Percentiles rank a stretch among this genome's conserved stretches.
These are phyloP conservation scores for Talaromyces amestolkiae DNA, from an alignment of 2,329 filamentous ascomycete species.

Conservation along the genomic window DNA sequence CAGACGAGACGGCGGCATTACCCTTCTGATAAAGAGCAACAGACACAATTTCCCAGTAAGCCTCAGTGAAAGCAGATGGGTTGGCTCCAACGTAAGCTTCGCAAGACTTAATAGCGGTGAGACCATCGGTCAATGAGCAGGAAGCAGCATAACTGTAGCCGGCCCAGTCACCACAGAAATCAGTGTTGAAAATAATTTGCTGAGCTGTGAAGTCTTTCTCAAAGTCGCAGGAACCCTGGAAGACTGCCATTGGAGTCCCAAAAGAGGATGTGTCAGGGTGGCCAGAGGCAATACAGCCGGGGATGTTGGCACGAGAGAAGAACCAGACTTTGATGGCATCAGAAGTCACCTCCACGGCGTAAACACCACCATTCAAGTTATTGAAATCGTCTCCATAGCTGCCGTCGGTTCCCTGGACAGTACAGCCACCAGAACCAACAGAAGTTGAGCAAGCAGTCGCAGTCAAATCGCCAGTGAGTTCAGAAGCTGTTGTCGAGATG, in stretches of 20 bases:
- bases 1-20: slow-evolving; percentile 3
- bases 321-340: slow-evolving; percentile 53
- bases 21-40: slow-evolving; percentile 61
- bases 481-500: slow-evolving; percentile 37
- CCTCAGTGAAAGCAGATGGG: slow-evolving; percentile 65
- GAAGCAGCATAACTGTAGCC: slow-evolving; percentile 49
- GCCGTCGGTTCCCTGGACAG: slow-evolving; percentile 38
- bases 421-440: slow-evolving; percentile 39
- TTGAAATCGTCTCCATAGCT: slow-evolving; percentile 57
- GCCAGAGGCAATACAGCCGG: slow-evolving; percentile 44
- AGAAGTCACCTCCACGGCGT: slow-evolving; percentile 50
- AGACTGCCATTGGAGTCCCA: slow-evolving; percentile 47
- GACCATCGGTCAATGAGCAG: slow-evolving; percentile 54
- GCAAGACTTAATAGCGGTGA: slow-evolving; percentile 64
- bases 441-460: slow-evolving; percentile 51
- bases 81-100: slow-evolving; percentile 69
- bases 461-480: slow-evolving; percentile 50
- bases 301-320: slow-evolving; percentile 47
- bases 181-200: slow-evolving; percentile 50
- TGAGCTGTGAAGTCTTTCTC: slow-evolving; percentile 41
- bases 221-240: slow-evolving; percentile 44
- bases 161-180: slow-evolving; percentile 58
- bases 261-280: slow-evolving; percentile 47
- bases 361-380: slow-evolving; percentile 47
- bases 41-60: slow-evolving; percentile 76